A percentile compares a stretch with the other conserved stretches of the same genome.
These are phyloP conservation scores for Solanum sparsipilum DNA, from an alignment of 257 asterid genomes.

Conservation along the genomic window DNA sequence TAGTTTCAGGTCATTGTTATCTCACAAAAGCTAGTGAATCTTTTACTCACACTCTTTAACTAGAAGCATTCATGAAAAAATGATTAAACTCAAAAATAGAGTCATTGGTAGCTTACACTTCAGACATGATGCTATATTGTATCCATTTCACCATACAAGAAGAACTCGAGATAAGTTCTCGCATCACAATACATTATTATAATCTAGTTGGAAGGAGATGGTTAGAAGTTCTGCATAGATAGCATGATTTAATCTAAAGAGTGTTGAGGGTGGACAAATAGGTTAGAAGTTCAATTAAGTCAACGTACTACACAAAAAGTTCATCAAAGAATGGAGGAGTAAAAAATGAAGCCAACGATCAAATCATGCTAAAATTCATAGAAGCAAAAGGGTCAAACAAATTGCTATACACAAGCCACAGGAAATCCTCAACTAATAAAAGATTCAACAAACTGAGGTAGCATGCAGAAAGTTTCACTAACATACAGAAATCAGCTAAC, in stretches of 20 bases:
- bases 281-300: too few species aligned
- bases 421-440: not conserved
- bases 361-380: not conserved
- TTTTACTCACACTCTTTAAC: too few species aligned
- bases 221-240: not conserved
- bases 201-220: not conserved
- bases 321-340: not conserved
- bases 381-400: not conserved
- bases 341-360: not conserved
- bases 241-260: not conserved
- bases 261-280: not conserved
- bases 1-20: too few species aligned
- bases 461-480: not conserved
- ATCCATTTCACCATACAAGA: too few species aligned
- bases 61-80: too few species aligned
- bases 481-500: not conserved
- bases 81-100: too few species aligned
- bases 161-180: not conserved
- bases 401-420: not conserved
- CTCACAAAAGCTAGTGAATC: too few species aligned
- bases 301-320: not conserved
- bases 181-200: not conserved
- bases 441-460: not conserved
- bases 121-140: too few species aligned
- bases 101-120: too few species aligned